phyloP scores from a whole-genome alignment of 352 stramenopile species.

The Pythium dissotocum region DNA sequence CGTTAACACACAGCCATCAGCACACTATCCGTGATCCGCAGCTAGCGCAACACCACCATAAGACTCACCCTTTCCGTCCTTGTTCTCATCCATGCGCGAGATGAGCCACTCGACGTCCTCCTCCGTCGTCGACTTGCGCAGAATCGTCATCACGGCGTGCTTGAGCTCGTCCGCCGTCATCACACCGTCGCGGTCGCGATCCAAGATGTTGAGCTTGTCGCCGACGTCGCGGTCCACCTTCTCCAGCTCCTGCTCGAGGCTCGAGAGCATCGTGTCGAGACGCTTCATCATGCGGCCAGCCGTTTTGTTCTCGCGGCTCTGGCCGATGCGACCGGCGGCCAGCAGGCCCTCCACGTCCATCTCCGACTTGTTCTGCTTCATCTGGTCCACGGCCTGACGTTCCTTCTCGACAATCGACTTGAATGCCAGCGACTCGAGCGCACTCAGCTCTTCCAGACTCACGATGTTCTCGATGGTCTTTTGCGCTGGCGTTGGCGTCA shows the following conservation, averaged over 20 bases:
- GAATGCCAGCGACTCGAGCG: conserved; percentile 83
- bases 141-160: conserved; percentile 93
- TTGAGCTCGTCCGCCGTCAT: conserved; percentile 95
- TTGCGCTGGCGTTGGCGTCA: conserved; percentile 14
- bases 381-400: conserved; percentile 76
- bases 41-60: conserved; percentile 15
- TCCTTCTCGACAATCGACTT: conserved; percentile 89
- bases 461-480: conserved; percentile 81
- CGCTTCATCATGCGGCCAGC: conserved; percentile 91
- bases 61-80: conserved; percentile 84
- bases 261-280: conserved; percentile 93
- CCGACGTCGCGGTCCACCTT: conserved; percentile 96
- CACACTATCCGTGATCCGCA: neutral
- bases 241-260: conserved; percentile 93
- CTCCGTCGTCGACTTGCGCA: conserved; percentile 93
- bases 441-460: conserved; percentile 78
- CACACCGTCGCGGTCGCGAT: conserved; percentile 97
- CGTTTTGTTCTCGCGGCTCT: conserved; percentile 88
- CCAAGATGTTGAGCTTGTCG: conserved; percentile 97
- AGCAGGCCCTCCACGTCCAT: conserved; percentile 86
- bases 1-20: conserved; percentile 14
- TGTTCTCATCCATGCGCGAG: conserved; percentile 91
- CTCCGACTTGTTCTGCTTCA: conserved; percentile 89
- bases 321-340: conserved; percentile 77
- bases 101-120: conserved; percentile 96